Evolutionary conservation across 148 eudicot genomes (phyloP), one percentile per base, ranked within the genome.

Genomic region (Bassia scoparia): DNA sequence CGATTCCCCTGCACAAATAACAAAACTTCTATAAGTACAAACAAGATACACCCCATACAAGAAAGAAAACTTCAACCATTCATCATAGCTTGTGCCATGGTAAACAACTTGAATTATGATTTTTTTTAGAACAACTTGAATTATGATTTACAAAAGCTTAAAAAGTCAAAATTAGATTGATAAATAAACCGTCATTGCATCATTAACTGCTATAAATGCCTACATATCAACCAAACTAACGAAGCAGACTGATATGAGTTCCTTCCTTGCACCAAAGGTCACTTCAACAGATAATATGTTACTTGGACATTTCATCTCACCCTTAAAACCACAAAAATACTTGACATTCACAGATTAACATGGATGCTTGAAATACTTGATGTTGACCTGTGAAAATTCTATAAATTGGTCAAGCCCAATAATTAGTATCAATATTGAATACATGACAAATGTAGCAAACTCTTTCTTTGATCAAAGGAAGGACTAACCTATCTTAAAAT

Each of bases 1-100:
- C 14, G 79, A 61, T 76, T 76, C 79, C 62, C 74, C 89, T 86
- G 83, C 82, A 66, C n/a, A 77, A 26, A 70, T 63, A 34, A 46
- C 46, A 35, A 65, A 17, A 58, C 41, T 14, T 17, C 29, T 61
- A 58, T 71, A 62, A 72, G 38, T n/a, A 30, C 60, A 67, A 67
- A 53, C 17, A 23, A 50, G 31, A 54, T 54, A 49, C 43, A 17
- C 41, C 20, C 24, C 58, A 30, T 23, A 60, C 50, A 41, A 58
- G 18, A 56, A 31, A 72, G 37, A 52, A 65, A 56, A 26, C 27
- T 11, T 54, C 55, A 48, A 35, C 20, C 49, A 50, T n/a, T 23
- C 17, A 38, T 53, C 68, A 53, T 33, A 52, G 46, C 35, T 26
- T 20, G 27, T 35, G n/a, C n/a, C n/a, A n/a, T n/a, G n/a, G n/a